Evolutionary conservation across 202 grass and related monocot species (phyloP), one percentile per base, ranked within the genome.

Genomic region (Cymbopogon flexuosus): DNA sequence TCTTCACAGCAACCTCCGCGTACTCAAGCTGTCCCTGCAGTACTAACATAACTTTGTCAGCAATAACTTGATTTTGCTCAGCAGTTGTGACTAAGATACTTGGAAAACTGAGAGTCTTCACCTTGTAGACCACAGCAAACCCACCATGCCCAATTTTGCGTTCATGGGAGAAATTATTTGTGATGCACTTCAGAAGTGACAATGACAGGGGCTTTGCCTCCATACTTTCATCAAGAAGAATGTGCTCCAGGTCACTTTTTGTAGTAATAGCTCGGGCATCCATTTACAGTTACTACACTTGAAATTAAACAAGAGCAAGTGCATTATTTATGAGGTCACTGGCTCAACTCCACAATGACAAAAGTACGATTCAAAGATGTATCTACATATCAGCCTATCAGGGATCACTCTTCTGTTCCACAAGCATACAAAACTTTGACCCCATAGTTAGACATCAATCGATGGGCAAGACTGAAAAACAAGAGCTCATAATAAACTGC

Each of bases 121-220:
- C 76, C 76, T 79, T 79, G 2, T 79, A 79, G 18, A 79, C 76
- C 6, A 54, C 30, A 8, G 76, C 30, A 16, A 57, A 68, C 6
- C 11, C 63, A 57, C 77, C 63, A 3, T 0, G 0, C 29, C 76
- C 76, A 10, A 79, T 79, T 54, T 39, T 1, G 0, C 5, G 19
- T 49, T 49, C 14, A 49, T 49, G 0, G 10, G 76, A 68, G 45
- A 68, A 79, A 68, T 5, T 1, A 37, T 78, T 35, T 35, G 75
- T 78, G 60, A 78, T 78, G 41, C 7, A 3, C 5, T 65, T 0
- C 46, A 49, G 14, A 16, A 49, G 14, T 49, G 46, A 49, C 14
- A 49, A 49, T 16, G 14, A 0, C 4, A 49, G 14, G 46, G 14
- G 3, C 46, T 49, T 49, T 1, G 14, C 46, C 14, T 49, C 5